phyloP scores from a whole-genome alignment of 2,329 filamentous ascomycete species.

The Pezicula carpinea region DNA sequence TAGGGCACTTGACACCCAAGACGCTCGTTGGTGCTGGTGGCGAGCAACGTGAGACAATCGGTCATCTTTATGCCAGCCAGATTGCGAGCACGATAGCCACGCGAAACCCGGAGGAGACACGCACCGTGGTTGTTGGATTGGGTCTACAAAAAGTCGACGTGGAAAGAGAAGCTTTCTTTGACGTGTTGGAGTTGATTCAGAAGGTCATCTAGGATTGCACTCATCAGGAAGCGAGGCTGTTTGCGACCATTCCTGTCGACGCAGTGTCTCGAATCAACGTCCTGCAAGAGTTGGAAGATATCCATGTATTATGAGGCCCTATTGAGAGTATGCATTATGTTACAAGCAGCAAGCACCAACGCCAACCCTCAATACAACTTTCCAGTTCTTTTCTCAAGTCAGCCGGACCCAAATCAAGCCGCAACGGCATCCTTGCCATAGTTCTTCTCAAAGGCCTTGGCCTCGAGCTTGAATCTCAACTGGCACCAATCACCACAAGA shows the following conservation, averaged over 20 bases:
- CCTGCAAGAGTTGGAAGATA: too few relatives aligned
- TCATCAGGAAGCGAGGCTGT: not conserved
- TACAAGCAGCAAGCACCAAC: not conserved
- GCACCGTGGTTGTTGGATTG: constrained; percentile 58
- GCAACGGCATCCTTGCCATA: constrained; percentile 10
- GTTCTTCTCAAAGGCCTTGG: constrained; percentile 21
- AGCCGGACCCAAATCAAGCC: constrained; percentile 6
- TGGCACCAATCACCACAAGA: constrained; percentile 42
- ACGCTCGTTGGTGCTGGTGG: constrained; percentile 82
- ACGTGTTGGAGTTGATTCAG: constrained; percentile 58
- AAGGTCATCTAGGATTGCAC: constrained; percentile 36
- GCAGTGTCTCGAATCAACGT: not conserved
- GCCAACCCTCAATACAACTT: not conserved
- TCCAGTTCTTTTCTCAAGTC: not conserved
- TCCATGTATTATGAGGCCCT: not conserved
- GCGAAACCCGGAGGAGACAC: constrained; percentile 59
- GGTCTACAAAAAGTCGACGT: constrained; percentile 45
- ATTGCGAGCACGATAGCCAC: constrained; percentile 76
- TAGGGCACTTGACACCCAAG: constrained; percentile 77
- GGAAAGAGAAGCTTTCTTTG: constrained; percentile 54
- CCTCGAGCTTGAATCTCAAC: constrained; percentile 25
- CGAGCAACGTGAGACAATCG: constrained; percentile 73
- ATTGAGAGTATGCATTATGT: not conserved
- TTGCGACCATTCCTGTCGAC: not conserved
- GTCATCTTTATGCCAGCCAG: constrained; percentile 85